Evolutionary conservation across 108 stramenopile genomes (phyloP).

Genomic region (Skeletonema tropicum): DNA sequence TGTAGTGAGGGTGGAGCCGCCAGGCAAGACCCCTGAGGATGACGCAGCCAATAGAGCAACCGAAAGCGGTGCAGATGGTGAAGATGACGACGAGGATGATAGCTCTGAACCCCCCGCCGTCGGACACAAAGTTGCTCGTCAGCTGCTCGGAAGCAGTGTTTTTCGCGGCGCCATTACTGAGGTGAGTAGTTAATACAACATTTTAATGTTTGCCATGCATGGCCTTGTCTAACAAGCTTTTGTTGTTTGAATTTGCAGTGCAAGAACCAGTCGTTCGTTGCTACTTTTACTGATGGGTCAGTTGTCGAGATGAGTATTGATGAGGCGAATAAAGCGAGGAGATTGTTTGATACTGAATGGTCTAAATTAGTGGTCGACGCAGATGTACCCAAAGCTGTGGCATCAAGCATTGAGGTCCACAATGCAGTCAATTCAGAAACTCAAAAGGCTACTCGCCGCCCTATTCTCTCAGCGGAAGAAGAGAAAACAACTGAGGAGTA

Average conservation of each 20-base stretch:
- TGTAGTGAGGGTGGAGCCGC: constrained; percentile 26
- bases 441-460: constrained; percentile 14
- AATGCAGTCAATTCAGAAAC: not conserved
- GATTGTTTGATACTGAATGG: not conserved
- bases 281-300: not conserved
- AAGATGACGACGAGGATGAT: constrained; percentile 4
- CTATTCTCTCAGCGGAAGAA: constrained; percentile 29
- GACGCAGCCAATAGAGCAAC: not conserved
- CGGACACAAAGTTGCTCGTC: constrained; percentile 19
- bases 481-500: constrained; percentile 26
- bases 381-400: constrained; percentile 3
- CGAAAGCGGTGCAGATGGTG: not conserved
- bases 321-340: constrained; percentile 1
- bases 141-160: constrained; percentile 21
- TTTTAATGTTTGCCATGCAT: too few species aligned
- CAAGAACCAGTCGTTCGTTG: constrained; percentile 9
- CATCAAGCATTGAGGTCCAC: constrained; percentile 20
- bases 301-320: not conserved
- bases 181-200: not conserved
- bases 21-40: not conserved
- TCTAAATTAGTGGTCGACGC: not conserved
- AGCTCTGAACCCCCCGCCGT: constrained; percentile 1
- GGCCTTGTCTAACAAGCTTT: too few species aligned
- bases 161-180: constrained; percentile 23
- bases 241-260: not conserved